These are phyloP conservation scores for Crithidia sp. DNA, from an alignment of 208 protist species.

Conservation along the genomic window DNA sequence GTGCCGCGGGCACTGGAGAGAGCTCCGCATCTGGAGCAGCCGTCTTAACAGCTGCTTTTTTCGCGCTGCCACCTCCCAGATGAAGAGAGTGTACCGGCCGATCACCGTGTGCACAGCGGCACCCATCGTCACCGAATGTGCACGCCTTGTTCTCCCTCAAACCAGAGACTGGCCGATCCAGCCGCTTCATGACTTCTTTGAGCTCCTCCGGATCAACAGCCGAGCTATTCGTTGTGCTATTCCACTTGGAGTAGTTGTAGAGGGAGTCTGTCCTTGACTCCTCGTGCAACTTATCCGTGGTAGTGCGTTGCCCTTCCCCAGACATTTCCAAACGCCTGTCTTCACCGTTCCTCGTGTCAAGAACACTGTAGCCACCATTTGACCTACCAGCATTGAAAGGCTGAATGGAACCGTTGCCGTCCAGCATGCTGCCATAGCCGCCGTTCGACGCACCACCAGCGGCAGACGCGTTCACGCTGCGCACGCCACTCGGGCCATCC, in stretches of 20 bases:
- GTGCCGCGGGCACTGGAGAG: background rate
- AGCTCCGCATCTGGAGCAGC: background rate
- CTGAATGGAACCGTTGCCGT: background rate
- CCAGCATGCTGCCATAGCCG: slow-evolving; percentile 20
- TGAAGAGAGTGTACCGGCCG: background rate
- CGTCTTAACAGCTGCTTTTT: background rate
- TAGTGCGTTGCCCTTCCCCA: background rate
- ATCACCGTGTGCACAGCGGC: slow-evolving; percentile 11
- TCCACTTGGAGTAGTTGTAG: background rate
- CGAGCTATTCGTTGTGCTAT: background rate
- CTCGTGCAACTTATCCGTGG: background rate
- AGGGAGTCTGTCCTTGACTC: background rate
- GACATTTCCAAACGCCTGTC: background rate
- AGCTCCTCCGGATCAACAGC: slow-evolving; percentile 6
- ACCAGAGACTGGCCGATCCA: slow-evolving; percentile 6
- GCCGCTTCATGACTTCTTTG: slow-evolving; percentile 9
- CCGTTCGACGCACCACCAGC: slow-evolving; percentile 5
- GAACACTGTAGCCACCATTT: slow-evolving; percentile 15
- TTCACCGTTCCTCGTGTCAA: background rate
- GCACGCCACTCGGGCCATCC: background rate
- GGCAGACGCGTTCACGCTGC: background rate
- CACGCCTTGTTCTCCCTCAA: slow-evolving; percentile 17
- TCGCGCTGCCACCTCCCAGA: background rate
- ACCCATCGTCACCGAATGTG: slow-evolving; percentile 29
- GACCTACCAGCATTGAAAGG: background rate